phyloP scores from a whole-genome alignment of 192 early-diverging fungal species.

The Coemansia guatemalensis region DNA sequence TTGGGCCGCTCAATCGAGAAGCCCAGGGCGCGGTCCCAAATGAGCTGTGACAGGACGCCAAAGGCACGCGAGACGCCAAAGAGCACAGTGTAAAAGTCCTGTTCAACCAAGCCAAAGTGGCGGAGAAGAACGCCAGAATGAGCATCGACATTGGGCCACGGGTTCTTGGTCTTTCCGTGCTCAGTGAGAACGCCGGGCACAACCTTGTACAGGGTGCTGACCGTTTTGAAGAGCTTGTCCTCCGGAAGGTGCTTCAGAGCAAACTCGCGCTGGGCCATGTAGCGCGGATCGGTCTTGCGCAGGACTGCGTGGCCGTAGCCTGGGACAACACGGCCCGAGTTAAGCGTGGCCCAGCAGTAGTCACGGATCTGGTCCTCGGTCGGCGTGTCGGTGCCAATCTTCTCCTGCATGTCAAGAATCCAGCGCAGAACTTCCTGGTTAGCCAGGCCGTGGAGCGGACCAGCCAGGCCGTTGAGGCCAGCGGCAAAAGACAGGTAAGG shows the following conservation, averaged over 20 bases:
- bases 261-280: constrained; percentile 98
- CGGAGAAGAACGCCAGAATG: constrained; percentile 97
- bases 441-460: constrained; percentile 98
- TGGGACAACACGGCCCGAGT: constrained; percentile 95
- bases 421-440: constrained; percentile 99
- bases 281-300: constrained; percentile 96
- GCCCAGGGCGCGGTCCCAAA: constrained; percentile 98
- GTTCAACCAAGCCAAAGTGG: constrained; percentile 94
- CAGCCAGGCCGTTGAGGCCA: constrained; percentile 95
- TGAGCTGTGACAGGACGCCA: constrained; percentile 91
- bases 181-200: constrained; percentile 93
- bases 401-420: constrained; percentile 89
- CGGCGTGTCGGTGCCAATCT: constrained; percentile 77
- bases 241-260: constrained; percentile 96
- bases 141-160: constrained; percentile 99
- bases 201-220: constrained; percentile 96
- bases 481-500: constrained; percentile 98
- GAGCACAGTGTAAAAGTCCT: constrained; percentile 99
- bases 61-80: constrained; percentile 98
- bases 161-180: constrained; percentile 99
- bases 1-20: constrained; percentile 93
- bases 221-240: constrained; percentile 95
- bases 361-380: constrained; percentile 94
- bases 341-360: constrained; percentile 95
- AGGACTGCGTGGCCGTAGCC: constrained; percentile 99